Evolutionary conservation across 768 basidiomycete species (phyloP), one percentile per base, ranked within the genome.

Genomic region (Trametes cinnabarina): DNA sequence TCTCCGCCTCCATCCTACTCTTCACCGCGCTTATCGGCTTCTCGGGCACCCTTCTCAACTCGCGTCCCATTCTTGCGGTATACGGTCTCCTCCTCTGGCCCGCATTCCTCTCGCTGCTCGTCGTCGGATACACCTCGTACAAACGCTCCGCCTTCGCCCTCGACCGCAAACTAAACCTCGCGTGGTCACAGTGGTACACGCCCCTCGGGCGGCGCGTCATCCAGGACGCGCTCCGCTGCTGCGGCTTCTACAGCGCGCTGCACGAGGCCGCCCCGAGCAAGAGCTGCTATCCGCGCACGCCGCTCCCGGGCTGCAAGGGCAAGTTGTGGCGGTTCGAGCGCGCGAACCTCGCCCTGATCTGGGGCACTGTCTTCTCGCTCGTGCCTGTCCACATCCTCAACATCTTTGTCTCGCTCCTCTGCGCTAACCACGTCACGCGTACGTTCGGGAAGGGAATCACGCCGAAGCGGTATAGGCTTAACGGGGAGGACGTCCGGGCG

Each of bases 71-170:
- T 57, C 78, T 90, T 55, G 84, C 86, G 1, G 72, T 84, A 51
- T 90, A 90, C 74, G 74, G 81, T 22, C 70, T 90, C 46, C 77
- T 90, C 14, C 78, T 90, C 47, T 88, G 85, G 83, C 85, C 87
- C 2, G 77, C 77, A 1, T 72, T 88, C 55, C 66, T 81, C 26
- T 77, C 82, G 4, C 66, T 88, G 51, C 76, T 84, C 60, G 76
- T 81, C 5, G 76, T 88, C 55, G 86, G 85, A 28, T 88, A 88
- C 66, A 74, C 76, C n/a, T 72, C 80, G 19, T 89, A 88, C 72
- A 83, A 84, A 63, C 80, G 85, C 34, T 74, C 74, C 47, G 73
- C 79, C 0, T 82, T 86, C 66, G 73, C 84, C 32, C 77, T 90
- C 56, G 85, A 86, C 60, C 75, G 80, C 61, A 89, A 88, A 70